Evolutionary conservation across 169 alveolate species (phyloP), one percentile per base, ranked within the genome.

Genomic region (Plasmodium billcollinsi): DNA sequence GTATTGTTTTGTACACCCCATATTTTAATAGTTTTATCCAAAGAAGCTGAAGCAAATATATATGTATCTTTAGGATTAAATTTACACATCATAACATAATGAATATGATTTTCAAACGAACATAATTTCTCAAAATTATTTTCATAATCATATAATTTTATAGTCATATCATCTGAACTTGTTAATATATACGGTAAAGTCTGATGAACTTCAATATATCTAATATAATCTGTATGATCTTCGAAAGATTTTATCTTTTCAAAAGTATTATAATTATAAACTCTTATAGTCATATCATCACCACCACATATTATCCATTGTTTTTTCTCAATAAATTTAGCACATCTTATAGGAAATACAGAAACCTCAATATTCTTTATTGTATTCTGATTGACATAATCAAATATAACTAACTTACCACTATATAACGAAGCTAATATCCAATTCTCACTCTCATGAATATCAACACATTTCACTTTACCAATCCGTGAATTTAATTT

Each of bases 181-280:
- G 99, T 97, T 63, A 99, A 83, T 15, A 98, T 94, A 88, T 97
- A 96, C 7, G 99, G 99, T 88, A 97, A 88, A 24, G 97, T 91
- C n/a, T 98, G 98, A 90, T 99, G 99, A 39, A 98, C 98, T n/a
- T 98, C 98, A 61, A 98, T 90, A 89, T 96, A 95, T 72, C 99
- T 96, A 73, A 99, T 98, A 94, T 97, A 99, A 93, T 99, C 99
- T 18, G 95, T 95, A 94, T 99, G 99, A 5, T 98, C 99, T 88
- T 97, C 99, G 65, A 97, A 95, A 33, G 89, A 93, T 73, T 97
- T 96, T 9, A 98, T 95, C 88, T 97, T 98, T 92, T 99, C 99
- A 95, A 97, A 95, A 14, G 99, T 98, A 93, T 98, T 97, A 93
- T 98, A 97, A 94, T 98, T 98, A 95, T 96, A 99, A 9, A 98